These are phyloP conservation scores for Hypomontagnella submonticulosa DNA, from an alignment of 495 filamentous ascomycete genomes.

Conservation along the genomic window DNA sequence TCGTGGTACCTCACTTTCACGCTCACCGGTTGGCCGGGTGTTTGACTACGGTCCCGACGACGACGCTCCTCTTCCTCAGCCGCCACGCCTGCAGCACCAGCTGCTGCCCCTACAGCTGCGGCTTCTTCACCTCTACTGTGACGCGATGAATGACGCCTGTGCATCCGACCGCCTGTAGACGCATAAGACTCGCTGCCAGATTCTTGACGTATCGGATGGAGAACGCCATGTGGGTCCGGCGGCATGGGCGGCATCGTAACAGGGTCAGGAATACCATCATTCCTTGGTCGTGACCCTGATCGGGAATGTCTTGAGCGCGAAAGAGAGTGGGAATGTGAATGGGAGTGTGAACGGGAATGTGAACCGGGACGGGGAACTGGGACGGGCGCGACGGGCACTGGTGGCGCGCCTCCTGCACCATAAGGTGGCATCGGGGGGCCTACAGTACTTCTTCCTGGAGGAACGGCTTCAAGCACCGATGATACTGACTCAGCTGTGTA, in stretches of 20 bases:
- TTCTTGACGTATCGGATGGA: constrained; percentile 68
- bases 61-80: constrained; percentile 56
- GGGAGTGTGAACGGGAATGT: constrained; percentile 41
- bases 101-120: constrained; percentile 60
- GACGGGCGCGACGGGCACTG: constrained; percentile 46
- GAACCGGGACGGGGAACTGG: constrained; percentile 25
- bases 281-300: constrained; percentile 48
- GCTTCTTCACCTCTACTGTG: constrained; percentile 57
- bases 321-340: constrained; percentile 25
- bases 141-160: constrained; percentile 56
- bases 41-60: constrained; percentile 49
- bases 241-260: constrained; percentile 62
- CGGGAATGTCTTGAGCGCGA: constrained; percentile 26
- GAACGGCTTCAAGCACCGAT: constrained; percentile 56
- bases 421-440: constrained; percentile 55
- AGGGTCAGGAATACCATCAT: constrained; percentile 48
- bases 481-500: constrained; percentile 55
- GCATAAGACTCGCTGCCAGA: constrained; percentile 68
- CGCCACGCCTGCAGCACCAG: constrained; percentile 55
- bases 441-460: constrained; percentile 38
- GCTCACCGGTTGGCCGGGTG: constrained; percentile 72
- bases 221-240: constrained; percentile 64
- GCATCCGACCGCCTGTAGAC: constrained; percentile 61
- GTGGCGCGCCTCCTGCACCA: constrained; percentile 54
- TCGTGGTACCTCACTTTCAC: constrained; percentile 84